phyloP scores from a whole-genome alignment of 768 basidiomycete genomes.

The Agrocybe praecox region DNA sequence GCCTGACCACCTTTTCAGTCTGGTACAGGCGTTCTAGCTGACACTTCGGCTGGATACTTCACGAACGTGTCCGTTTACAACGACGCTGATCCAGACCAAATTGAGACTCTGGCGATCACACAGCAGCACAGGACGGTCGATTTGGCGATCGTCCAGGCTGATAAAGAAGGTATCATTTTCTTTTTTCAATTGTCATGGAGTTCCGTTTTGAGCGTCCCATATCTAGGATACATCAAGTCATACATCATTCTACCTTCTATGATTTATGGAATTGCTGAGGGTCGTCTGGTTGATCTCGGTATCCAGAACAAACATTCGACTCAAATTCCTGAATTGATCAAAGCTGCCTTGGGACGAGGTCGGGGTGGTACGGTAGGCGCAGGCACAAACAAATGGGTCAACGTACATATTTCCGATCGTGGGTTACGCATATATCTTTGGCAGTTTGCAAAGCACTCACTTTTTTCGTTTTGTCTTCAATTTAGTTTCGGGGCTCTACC shows the following conservation, averaged over 20 bases:
- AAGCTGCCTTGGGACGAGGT: slow-evolving; percentile 45
- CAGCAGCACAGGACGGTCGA: slow-evolving; percentile 54
- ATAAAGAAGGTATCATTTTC: slow-evolving; percentile 39
- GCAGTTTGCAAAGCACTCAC: too few species aligned
- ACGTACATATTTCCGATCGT: slow-evolving; percentile 57
- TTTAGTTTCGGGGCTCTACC: slow-evolving; percentile 37
- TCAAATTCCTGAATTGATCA: slow-evolving; percentile 51
- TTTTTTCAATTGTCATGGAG: too few species aligned
- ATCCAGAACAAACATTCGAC: slow-evolving; percentile 52
- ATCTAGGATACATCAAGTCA: slow-evolving; percentile 47
- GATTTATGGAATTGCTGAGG: slow-evolving; percentile 56
- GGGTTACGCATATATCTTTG: slow-evolving; percentile 11
- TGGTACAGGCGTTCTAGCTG: slow-evolving; percentile 40
- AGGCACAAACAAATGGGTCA: slow-evolving; percentile 59
- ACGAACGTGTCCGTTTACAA: slow-evolving; percentile 42
- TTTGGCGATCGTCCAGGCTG: slow-evolving; percentile 45
- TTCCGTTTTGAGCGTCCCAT: neutral
- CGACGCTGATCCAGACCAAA: slow-evolving; percentile 45
- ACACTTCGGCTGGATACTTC: slow-evolving; percentile 41
- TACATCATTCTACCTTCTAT: slow-evolving; percentile 55
- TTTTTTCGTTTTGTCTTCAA: too few species aligned
- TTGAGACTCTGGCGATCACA: slow-evolving; percentile 44
- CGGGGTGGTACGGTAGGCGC: slow-evolving; percentile 55
- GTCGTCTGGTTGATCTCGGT: slow-evolving; percentile 48
- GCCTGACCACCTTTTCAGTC: slow-evolving; percentile 8